Percentiles rank a stretch among this genome's conserved stretches.
Conservation (phyloP, 495 filamentous ascomycete species). For the Penicillium mononematosum region DNA sequence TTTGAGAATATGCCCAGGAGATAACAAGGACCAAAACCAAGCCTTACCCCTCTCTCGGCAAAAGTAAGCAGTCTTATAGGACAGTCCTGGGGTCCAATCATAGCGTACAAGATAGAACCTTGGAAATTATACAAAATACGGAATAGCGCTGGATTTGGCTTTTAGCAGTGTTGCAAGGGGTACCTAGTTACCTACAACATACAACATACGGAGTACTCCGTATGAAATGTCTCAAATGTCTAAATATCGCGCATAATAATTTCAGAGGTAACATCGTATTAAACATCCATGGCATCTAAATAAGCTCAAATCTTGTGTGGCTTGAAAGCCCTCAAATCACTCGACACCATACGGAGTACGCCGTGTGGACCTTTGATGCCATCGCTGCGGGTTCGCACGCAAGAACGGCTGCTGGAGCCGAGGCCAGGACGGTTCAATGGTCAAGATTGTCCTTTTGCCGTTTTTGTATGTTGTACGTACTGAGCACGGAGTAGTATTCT, state of each 20-base stretch:
- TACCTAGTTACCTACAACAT: background rate
- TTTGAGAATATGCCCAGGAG: background rate
- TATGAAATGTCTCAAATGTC: background rate
- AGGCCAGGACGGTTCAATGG: background rate
- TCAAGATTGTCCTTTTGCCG: background rate
- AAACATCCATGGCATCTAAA: background rate
- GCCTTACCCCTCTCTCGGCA: background rate
- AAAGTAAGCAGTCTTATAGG: background rate
- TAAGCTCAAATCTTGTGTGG: constrained; percentile 12
- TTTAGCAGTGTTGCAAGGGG: background rate
- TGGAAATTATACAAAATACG: too few species aligned
- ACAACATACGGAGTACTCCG: background rate
- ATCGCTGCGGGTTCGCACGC: constrained; percentile 26
- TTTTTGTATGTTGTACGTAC: too few species aligned
- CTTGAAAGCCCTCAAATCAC: background rate
- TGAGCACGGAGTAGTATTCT: too few species aligned
- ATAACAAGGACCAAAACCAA: background rate
- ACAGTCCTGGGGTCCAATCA: background rate
- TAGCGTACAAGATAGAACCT: too few species aligned
- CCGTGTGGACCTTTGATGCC: constrained; percentile 16
- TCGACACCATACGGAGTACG: background rate
- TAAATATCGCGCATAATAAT: background rate
- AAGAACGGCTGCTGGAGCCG: constrained; percentile 14
- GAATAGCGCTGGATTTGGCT: background rate
- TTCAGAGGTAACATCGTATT: background rate